Evolutionary conservation across 192 early-diverging fungal species (phyloP), one percentile per base, ranked within the genome.

Genomic region (Coemansia sp.): DNA sequence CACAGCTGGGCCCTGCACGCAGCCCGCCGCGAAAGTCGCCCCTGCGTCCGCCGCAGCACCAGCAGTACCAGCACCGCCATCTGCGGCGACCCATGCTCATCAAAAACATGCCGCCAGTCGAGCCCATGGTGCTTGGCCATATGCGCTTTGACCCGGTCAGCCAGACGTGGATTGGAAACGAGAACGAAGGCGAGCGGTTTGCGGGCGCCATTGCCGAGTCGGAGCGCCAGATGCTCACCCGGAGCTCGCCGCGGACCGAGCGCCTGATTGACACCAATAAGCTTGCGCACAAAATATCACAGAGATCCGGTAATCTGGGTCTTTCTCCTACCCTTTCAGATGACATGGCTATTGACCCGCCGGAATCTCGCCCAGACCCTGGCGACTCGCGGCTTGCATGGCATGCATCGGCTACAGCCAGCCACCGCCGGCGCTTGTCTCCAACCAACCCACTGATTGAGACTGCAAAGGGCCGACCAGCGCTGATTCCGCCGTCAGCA

Each of bases 91-190:
- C 73, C n/a, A 65, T 70, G 65, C 69, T 77, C 23, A 77, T 77
- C 58, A 59, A 54, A 38, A 71, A 67, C 54, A 37, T 52, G 24
- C 57, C 50, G 66, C 65, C 69, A 2, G 53, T 41, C 19, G 75
- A 77, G 56, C 69, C 75, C 4, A 38, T 77, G 47, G 70, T 78
- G 19, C 41, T 78, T 5, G 69, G 70, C 14, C 43, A 61, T 55
- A 72, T 78, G 70, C 75, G 69, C 50, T 78, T 72, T 66, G 75
- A 78, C 54, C 75, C 75, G 7, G 55, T 63, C 60, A 54, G 66
- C 59, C 70, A 69, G 41, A 24, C 69, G 23, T 78, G 75, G 75
- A 1, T 69, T 17, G 76, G 76, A 12, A 78, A 78, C 57, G 76
- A 78, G 51, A 66, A 72, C 29, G 76, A 78, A 32, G 69, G 63